Evolutionary conservation across 2,329 filamentous ascomycete genomes (phyloP).

Genomic region (Talaromyces albobiverticillius): DNA sequence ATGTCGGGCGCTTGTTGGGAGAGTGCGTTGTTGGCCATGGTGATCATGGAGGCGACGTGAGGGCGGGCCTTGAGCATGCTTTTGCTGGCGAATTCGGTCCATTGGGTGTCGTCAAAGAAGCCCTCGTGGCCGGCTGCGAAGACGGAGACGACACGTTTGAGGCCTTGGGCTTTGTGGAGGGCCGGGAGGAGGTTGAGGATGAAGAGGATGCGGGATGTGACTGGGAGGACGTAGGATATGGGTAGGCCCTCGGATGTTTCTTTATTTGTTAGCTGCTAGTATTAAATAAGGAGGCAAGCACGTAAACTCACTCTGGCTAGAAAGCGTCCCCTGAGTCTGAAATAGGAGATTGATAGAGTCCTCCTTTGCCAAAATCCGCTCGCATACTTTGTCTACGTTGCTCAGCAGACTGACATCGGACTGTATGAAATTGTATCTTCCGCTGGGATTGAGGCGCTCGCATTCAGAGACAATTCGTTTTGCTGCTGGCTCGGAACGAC

Average conservation of each 20-base stretch:
- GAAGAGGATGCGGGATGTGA: conserved; percentile 46
- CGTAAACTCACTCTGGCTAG: not conserved
- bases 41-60: conserved; percentile 41
- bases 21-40: conserved; percentile 22
- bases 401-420: conserved; percentile 34
- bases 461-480: conserved; percentile 46
- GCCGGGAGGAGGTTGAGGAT: conserved; percentile 40
- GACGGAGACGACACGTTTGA: conserved; percentile 38
- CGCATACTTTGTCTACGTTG: conserved; percentile 30
- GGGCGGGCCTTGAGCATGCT: conserved; percentile 3
- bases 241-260: conserved; percentile 42
- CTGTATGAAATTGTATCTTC: conserved; percentile 26
- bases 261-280: not conserved
- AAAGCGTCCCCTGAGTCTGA: conserved; percentile 32
- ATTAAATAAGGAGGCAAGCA: too few species aligned
- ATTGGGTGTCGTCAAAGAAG: not conserved
- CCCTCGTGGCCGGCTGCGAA: conserved; percentile 34
- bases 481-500: conserved; percentile 37
- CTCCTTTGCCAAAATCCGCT: conserved; percentile 25
- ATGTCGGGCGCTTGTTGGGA: conserved; percentile 18
- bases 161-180: conserved; percentile 22
- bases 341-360: conserved; percentile 37
- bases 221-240: conserved; percentile 46
- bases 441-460: conserved; percentile 34
- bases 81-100: not conserved